Evolutionary conservation across 768 basidiomycete species (phyloP).

Genomic region (Nidularia pulvinata): DNA sequence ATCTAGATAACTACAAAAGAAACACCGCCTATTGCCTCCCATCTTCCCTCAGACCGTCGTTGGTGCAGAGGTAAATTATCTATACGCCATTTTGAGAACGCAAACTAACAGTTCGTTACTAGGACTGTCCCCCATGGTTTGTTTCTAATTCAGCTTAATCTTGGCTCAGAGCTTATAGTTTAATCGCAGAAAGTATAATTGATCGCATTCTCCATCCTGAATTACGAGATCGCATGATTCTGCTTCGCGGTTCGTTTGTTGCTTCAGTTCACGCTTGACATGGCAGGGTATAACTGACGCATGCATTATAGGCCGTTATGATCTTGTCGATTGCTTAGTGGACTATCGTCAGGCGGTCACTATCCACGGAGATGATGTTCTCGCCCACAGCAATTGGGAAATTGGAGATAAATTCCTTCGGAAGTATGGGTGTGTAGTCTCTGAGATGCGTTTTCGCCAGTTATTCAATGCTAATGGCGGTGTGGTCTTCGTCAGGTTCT

Average conservation of each 20-base stretch:
- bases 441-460: neutral
- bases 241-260: constrained; percentile 65
- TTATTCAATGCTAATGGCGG: too few relatives aligned
- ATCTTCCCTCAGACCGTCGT: constrained; percentile 81
- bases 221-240: constrained; percentile 88
- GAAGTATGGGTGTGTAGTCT: constrained; percentile 67
- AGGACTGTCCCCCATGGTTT: constrained; percentile 86
- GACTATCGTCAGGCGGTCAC: constrained; percentile 69
- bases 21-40: constrained; percentile 90
- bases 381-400: constrained; percentile 93
- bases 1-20: constrained; percentile 86
- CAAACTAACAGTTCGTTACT: neutral
- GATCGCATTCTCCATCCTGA: constrained; percentile 90
- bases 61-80: constrained; percentile 72
- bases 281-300: neutral
- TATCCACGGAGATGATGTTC: constrained; percentile 89
- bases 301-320: constrained; percentile 59
- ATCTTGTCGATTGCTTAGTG: constrained; percentile 77
- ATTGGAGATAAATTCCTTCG: constrained; percentile 81
- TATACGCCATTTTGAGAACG: neutral
- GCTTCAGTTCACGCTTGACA: neutral
- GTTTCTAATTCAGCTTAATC: constrained; percentile 11
- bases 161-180: constrained; percentile 5
- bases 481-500: constrained; percentile 46
- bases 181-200: constrained; percentile 76